phyloP scores from a whole-genome alignment of 2,329 filamentous ascomycete species.

The Fusarium sp. region DNA sequence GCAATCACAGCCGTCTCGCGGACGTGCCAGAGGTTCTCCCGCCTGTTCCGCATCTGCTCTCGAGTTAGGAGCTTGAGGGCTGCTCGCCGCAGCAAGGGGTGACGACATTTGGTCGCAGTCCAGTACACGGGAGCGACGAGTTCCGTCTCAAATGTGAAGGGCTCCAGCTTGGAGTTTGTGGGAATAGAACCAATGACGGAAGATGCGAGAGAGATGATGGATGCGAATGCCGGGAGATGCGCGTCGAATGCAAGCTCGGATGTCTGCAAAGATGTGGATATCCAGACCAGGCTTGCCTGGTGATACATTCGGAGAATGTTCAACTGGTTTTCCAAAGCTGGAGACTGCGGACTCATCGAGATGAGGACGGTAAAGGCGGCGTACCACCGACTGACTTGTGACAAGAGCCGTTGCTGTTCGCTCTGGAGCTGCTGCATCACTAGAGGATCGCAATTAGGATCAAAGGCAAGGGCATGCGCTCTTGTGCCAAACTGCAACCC shows the following conservation, averaged over 20 bases:
- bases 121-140: slow-evolving; percentile 57
- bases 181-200: slow-evolving; percentile 40
- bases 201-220: slow-evolving; percentile 52
- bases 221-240: slow-evolving; percentile 50
- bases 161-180: slow-evolving; percentile 20
- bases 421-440: slow-evolving; percentile 43
- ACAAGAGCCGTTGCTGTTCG: slow-evolving; percentile 50
- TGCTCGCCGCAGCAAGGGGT: slow-evolving; percentile 54
- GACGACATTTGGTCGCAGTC: slow-evolving; percentile 54
- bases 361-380: slow-evolving; percentile 46
- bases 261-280: slow-evolving; percentile 46
- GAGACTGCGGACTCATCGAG: slow-evolving; percentile 37
- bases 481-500: slow-evolving; percentile 51
- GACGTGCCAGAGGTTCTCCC: slow-evolving; percentile 56
- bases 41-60: slow-evolving; percentile 46
- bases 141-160: slow-evolving; percentile 58
- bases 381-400: slow-evolving; percentile 46
- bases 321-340: slow-evolving; percentile 21
- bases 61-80: slow-evolving; percentile 52
- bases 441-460: slow-evolving; percentile 38
- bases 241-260: slow-evolving; percentile 51
- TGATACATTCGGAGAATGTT: slow-evolving; percentile 54
- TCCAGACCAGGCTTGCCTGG: slow-evolving; percentile 50
- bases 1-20: slow-evolving; percentile 49
- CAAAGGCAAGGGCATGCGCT: slow-evolving; percentile 43